A percentile compares a stretch with the other conserved stretches of the same genome.
phyloP scores from a whole-genome alignment of 495 filamentous ascomycete genomes.

The Bacidia rubella region DNA sequence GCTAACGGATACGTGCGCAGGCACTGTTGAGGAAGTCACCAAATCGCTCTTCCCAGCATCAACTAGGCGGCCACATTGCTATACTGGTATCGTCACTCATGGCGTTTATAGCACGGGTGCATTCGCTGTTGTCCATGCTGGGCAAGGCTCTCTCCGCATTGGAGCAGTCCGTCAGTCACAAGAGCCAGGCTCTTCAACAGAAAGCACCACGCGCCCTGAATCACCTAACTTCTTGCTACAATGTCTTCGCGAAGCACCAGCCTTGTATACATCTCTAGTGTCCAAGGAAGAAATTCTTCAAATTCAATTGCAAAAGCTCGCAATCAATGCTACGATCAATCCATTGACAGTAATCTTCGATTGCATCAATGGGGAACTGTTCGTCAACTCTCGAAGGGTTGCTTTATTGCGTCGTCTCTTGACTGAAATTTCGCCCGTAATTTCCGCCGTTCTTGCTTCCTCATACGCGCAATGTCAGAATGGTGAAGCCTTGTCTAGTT shows the following conservation, averaged over 20 bases:
- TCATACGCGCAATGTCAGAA: constrained; percentile 53
- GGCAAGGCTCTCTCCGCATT: constrained; percentile 46
- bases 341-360: constrained; percentile 63
- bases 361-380: constrained; percentile 59
- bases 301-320: constrained; percentile 66
- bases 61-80: constrained; percentile 51
- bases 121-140: constrained; percentile 45
- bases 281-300: constrained; percentile 30
- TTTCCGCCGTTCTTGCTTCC: constrained; percentile 44
- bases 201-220: constrained; percentile 15
- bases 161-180: constrained; percentile 31
- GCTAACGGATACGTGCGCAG: no score
- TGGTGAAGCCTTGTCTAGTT: constrained; percentile 42
- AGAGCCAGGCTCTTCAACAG: neutral
- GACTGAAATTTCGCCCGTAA: no score
- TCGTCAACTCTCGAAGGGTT: constrained; percentile 43
- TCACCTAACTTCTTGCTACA: constrained; percentile 35
- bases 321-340: constrained; percentile 67
- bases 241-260: constrained; percentile 35
- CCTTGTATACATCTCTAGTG: constrained; percentile 33
- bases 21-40: constrained; percentile 61
- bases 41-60: constrained; percentile 51
- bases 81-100: constrained; percentile 60
- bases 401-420: constrained; percentile 47
- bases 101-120: constrained; percentile 36